phyloP scores from a whole-genome alignment of 768 basidiomycete genomes.

The Tylopilus intermedius region DNA sequence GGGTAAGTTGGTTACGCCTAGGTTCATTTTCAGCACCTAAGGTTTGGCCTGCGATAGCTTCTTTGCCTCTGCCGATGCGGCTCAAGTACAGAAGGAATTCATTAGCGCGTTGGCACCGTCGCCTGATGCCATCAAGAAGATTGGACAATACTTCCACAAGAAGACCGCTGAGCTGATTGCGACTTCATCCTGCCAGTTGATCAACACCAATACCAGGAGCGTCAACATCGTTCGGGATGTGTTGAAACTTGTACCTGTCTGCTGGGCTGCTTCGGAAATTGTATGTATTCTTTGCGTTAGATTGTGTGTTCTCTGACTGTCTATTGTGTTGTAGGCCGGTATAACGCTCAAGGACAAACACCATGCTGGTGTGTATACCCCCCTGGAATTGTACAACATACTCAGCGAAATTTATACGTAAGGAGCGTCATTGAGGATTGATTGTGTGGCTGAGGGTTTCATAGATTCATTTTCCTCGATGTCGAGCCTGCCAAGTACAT shows the following conservation, averaged over 20 bases:
- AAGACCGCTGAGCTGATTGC: conserved; percentile 57
- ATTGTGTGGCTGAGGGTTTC: background rate
- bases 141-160: conserved; percentile 60
- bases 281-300: conserved; percentile 37
- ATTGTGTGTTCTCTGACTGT: background rate
- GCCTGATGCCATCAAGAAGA: conserved; percentile 43
- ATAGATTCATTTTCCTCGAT: conserved; percentile 73
- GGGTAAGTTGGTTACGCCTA: conserved; percentile 41
- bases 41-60: conserved; percentile 41
- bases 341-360: conserved; percentile 61
- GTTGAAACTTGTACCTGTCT: conserved; percentile 56
- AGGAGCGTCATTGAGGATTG: background rate
- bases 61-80: conserved; percentile 46
- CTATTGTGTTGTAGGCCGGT: conserved; percentile 48
- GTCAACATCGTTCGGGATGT: conserved; percentile 71
- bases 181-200: conserved; percentile 48
- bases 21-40: conserved; percentile 2
- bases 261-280: conserved; percentile 66
- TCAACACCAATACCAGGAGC: conserved; percentile 47
- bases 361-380: conserved; percentile 56
- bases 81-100: conserved; percentile 42
- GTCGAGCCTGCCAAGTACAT: conserved; percentile 55
- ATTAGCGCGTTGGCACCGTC: conserved; percentile 43
- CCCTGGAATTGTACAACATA: conserved; percentile 55
- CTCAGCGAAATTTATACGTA: conserved; percentile 70